Percentiles rank a stretch among this genome's conserved stretches.
phyloP scores from a whole-genome alignment of 208 protist genomes.

The Blastocrithidia nonstop region DNA sequence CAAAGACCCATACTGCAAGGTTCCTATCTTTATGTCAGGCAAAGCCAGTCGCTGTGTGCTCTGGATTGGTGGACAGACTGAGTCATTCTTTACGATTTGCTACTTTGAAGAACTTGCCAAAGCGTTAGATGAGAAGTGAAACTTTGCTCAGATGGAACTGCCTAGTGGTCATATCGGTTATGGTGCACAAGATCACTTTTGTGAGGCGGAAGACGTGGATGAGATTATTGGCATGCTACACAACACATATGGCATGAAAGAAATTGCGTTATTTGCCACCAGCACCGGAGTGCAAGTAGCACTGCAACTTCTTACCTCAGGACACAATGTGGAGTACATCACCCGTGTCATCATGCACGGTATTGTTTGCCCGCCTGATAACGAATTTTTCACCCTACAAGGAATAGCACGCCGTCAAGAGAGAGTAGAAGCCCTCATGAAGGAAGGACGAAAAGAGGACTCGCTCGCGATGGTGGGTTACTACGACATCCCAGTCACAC shows the following conservation, averaged over 20 bases:
- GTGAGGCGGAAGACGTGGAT: slow-evolving; percentile 58
- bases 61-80: slow-evolving; percentile 49
- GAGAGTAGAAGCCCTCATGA: slow-evolving; percentile 13
- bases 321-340: slow-evolving; percentile 12
- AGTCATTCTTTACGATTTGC: slow-evolving; percentile 39
- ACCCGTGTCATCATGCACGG: slow-evolving; percentile 59
- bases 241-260: slow-evolving; percentile 27
- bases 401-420: slow-evolving; percentile 13
- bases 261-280: slow-evolving; percentile 47
- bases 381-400: slow-evolving; percentile 15
- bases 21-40: slow-evolving; percentile 44
- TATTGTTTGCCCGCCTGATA: slow-evolving; percentile 18
- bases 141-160: slow-evolving; percentile 42
- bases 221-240: slow-evolving; percentile 30
- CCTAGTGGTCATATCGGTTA: slow-evolving; percentile 41
- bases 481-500: slow-evolving; percentile 63
- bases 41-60: slow-evolving; percentile 32
- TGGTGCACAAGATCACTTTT: slow-evolving; percentile 27
- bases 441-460: slow-evolving; percentile 27
- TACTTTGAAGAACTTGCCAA: slow-evolving; percentile 34
- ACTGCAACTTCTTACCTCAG: slow-evolving; percentile 27
- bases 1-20: slow-evolving; percentile 36
- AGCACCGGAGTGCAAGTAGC: slow-evolving; percentile 63
- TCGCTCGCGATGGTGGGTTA: slow-evolving; percentile 15
- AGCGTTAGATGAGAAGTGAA: slow-evolving; percentile 19